Evolutionary conservation across 2,329 filamentous ascomycete genomes (phyloP), one percentile per base, ranked within the genome.

Genomic region (Xylaria polymorpha): DNA sequence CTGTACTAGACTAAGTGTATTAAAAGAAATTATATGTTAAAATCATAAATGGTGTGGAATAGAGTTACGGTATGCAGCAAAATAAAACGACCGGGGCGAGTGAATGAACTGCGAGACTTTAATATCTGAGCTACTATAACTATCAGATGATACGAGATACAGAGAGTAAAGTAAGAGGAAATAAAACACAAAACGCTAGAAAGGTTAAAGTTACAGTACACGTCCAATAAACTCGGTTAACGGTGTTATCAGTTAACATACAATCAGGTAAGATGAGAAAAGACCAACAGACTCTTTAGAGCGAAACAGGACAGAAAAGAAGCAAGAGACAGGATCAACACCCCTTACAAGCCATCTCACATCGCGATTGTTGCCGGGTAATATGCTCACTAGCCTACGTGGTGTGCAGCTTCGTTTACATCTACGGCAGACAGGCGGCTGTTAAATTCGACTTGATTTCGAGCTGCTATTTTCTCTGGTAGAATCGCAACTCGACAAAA

Each of bases 1-100:
- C 73, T 89, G 76, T 89, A 90, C 63, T 88, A 80, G 78, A 57
- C n/a, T 3, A 37, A 12, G 25, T 53, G 50, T 53, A 51, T 41
- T 48, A 50, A 55, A 35, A 57, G n/a, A 50, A 57, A 22, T 12
- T 29, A 48, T 46, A 18, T 48, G 51, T 56, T 10, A 4, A 48
- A 46, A 64, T 9, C 20, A 62, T 29, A 44, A 57, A 61, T 18
- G 50, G 46, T 22, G 46, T 39, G 14, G n/a, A 43, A 29, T 56
- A 25, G 20, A 66, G 29, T 18, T 20, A 35, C 20, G 15, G 9
- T 15, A 25, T 25, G 15, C 5, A 29, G 41, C 15, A 2, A 46
- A 51, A 46, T 37, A 4, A 8, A 25, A 48, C 14, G 2, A 46
- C n/a, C 4, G 7, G 22, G 12, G 35, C 3, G 20, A 20, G 20